Conservation (phyloP, 768 basidiomycete genomes). For the Solioccasus polychromus region DNA sequence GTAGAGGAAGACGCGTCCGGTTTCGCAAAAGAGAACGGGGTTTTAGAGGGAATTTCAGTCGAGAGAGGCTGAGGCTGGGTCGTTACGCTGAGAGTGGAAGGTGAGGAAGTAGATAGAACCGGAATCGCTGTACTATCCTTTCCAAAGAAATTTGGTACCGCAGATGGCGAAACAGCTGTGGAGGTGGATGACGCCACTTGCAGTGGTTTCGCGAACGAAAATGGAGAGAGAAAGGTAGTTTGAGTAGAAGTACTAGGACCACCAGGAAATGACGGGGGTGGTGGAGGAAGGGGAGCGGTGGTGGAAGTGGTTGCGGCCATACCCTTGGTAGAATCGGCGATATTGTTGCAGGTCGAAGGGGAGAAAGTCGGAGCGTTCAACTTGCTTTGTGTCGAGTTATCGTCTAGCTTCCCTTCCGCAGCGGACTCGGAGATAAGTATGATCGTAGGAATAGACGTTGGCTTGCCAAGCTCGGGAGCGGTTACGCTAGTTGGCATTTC, state of each 20-base stretch:
- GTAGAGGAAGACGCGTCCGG: slow-evolving; percentile 22
- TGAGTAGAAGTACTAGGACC: slow-evolving; percentile 8
- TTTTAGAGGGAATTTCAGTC: slow-evolving; percentile 10
- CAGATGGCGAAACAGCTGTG: slow-evolving; percentile 3
- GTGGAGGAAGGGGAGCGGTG: slow-evolving; percentile 21
- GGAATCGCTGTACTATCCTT: slow-evolving; percentile 21
- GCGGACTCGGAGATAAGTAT: slow-evolving; percentile 26
- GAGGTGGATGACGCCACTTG: slow-evolving; percentile 8
- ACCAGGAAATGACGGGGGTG: slow-evolving; percentile 14
- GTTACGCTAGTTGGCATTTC: slow-evolving; percentile 29
- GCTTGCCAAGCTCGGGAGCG: slow-evolving; percentile 21
- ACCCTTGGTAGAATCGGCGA: slow-evolving; percentile 9
- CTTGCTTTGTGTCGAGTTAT: slow-evolving; percentile 14
- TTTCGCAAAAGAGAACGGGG: slow-evolving; percentile 14
- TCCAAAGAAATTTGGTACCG: slow-evolving; percentile 31
- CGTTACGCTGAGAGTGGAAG: slow-evolving; percentile 4
- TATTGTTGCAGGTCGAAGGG: slow-evolving; percentile 5
- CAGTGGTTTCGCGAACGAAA: slow-evolving; percentile 17
- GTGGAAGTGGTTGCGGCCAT: slow-evolving; percentile 13
- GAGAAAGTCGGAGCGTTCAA: slow-evolving; percentile 12
- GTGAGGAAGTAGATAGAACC: slow-evolving; percentile 3
- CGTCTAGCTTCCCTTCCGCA: slow-evolving; percentile 6
- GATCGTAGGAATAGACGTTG: slow-evolving; percentile 26
- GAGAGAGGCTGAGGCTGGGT: slow-evolving; percentile 11
- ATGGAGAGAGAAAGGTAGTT: slow-evolving; percentile 6